Percentiles rank a stretch among this genome's conserved stretches.
Evolutionary conservation across 148 eudicot genomes (phyloP).

Genomic region (Rhododendron williamsianum): DNA sequence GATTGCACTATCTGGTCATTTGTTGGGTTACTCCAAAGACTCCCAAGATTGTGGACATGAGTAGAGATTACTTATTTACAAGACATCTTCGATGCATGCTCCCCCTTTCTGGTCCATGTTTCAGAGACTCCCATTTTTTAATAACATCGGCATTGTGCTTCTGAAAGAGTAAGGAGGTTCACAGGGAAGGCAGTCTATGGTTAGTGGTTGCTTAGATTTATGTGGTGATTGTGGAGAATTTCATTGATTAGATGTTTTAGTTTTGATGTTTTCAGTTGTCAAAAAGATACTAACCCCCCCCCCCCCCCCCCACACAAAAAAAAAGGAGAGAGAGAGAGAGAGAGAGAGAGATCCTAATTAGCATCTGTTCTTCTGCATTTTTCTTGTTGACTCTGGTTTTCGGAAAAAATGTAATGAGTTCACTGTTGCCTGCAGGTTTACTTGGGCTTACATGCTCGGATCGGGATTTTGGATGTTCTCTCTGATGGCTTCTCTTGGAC

Average conservation of each 20-base stretch:
- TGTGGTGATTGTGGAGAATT: background rate
- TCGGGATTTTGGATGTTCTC: slow-evolving; percentile 51
- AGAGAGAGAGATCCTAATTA: background rate
- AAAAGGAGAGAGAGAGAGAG: too few relatives aligned
- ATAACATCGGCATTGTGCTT: background rate
- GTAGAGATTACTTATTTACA: background rate
- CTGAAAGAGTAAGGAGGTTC: background rate
- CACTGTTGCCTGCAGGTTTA: slow-evolving; percentile 49
- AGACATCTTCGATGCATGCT: background rate
- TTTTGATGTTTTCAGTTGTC: background rate
- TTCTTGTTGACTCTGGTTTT: background rate
- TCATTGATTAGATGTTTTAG: background rate
- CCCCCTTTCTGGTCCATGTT: background rate
- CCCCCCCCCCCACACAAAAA: too few relatives aligned
- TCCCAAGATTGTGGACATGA: background rate
- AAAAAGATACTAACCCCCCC: background rate
- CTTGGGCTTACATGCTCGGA: slow-evolving; percentile 58
- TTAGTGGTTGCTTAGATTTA: slow-evolving; percentile 1
- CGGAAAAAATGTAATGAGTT: background rate
- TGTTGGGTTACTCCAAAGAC: background rate
- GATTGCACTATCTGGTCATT: background rate
- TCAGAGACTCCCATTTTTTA: background rate
- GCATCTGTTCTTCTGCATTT: background rate
- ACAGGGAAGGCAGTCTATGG: background rate
- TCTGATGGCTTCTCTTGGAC: slow-evolving; percentile 70